Evolutionary conservation across 202 grass and related monocot genomes (phyloP), one percentile per base, ranked within the genome.

Genomic region (Panicum virgatum): DNA sequence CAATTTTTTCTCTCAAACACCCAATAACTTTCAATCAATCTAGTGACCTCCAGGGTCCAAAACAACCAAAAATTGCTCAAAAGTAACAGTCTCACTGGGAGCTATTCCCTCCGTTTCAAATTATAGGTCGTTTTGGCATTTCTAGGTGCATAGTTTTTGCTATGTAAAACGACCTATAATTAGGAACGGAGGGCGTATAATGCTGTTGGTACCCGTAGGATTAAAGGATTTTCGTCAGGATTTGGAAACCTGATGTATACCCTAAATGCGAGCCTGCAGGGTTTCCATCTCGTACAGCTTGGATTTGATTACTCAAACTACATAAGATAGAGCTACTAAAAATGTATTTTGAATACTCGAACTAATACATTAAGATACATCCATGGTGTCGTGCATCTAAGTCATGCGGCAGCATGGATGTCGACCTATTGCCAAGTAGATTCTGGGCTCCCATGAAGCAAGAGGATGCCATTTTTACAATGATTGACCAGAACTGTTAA

Each of bases 211-310:
- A 26, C 29, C 60, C 76, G 44, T 36, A 44, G 11, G 76, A 65
- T 65, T 46, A 66, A 2, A 52, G 29, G n/a, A 9, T 48, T 50
- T 52, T 39, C 19, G 3, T 23, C n/a, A 42, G 34, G 34, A 13
- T 69, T 42, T 32, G 64, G 23, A 58, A 57, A 53, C 16, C 26
- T 30, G 46, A 46, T 54, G 15, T 7, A 65, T 46, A 68, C 38
- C 18, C 15, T 32, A 86, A 36, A 72, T 81, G 64, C 1, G 6
- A 83, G 65, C 23, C 19, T 25, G 14, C 26, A 83, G n/a, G 34
- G 47, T 57, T 64, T 54, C 4, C 48, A 19, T 81, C 84, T 85
- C 81, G 74, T 77, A 78, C 29, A 34, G 16, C 70, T 76, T 73
- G 57, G 40, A 20, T 69, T 79, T 40, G 14, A 80, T 69, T 26